Evolutionary conservation across 148 eudicot genomes (phyloP).

Genomic region (Rhododendron simsii): DNA sequence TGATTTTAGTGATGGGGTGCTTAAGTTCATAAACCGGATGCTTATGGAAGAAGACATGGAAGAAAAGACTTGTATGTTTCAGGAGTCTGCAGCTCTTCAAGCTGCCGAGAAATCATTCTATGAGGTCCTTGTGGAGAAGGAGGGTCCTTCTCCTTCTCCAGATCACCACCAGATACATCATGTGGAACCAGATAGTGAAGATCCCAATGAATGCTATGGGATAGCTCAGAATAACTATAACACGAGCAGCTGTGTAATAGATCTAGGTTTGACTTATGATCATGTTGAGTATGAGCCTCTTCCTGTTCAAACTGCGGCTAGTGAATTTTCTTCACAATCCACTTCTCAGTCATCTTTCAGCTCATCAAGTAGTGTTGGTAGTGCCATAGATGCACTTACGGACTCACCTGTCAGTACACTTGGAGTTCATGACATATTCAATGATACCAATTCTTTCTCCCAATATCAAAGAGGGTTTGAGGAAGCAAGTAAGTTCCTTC

Average conservation of each 20-base stretch:
- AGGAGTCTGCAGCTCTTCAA: slow-evolving; percentile 57
- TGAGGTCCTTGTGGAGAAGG: slow-evolving; percentile 51
- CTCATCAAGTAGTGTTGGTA: slow-evolving; percentile 25
- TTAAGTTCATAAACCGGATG: slow-evolving; percentile 59
- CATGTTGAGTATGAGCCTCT: slow-evolving; percentile 21
- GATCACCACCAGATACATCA: not conserved
- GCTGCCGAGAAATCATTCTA: slow-evolving; percentile 65
- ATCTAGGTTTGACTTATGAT: slow-evolving; percentile 16
- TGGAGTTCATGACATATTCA: slow-evolving; percentile 43
- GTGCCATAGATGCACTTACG: slow-evolving; percentile 23
- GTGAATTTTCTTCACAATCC: slow-evolving; percentile 20
- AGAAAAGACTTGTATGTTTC: slow-evolving; percentile 42
- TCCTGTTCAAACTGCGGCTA: slow-evolving; percentile 13
- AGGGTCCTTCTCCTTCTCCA: slow-evolving; percentile 26
- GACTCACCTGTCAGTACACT: slow-evolving; percentile 52
- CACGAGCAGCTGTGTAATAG: slow-evolving; percentile 3
- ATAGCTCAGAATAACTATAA: slow-evolving; percentile 8
- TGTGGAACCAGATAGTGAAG: slow-evolving; percentile 3
- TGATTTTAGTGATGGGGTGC: slow-evolving; percentile 61
- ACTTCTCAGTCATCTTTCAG: slow-evolving; percentile 20
- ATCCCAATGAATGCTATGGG: slow-evolving; percentile 8
- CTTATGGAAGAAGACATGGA: slow-evolving; percentile 75
- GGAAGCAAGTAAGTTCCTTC: slow-evolving; percentile 62
- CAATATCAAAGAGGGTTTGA: slow-evolving; percentile 62
- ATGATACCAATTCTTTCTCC: slow-evolving; percentile 44